Percentiles rank a stretch among this genome's conserved stretches.
Conservation (phyloP, 345 rosid genomes). For the Gossypium bickii region DNA sequence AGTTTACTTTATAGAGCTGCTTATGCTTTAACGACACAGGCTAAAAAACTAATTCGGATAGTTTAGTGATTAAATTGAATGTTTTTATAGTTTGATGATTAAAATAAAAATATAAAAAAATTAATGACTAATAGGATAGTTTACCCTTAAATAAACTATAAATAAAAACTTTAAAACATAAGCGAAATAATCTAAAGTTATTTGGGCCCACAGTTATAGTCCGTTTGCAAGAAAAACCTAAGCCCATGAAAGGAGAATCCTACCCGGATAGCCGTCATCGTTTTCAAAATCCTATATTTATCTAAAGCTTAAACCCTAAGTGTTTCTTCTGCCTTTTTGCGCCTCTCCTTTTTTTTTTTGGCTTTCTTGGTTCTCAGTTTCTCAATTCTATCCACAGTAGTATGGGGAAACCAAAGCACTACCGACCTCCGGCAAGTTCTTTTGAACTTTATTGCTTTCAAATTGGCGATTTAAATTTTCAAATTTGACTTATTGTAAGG, state of each 20-base stretch:
- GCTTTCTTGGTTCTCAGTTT: neutral
- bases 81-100: too few species aligned
- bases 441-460: neutral
- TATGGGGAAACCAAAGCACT: slow-evolving; percentile 66
- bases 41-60: too few species aligned
- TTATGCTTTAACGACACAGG: too few species aligned
- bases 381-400: neutral
- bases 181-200: neutral
- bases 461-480: neutral
- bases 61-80: too few species aligned
- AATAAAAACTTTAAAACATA: too few species aligned
- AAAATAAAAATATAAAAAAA: too few species aligned
- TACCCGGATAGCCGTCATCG: neutral
- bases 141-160: too few species aligned
- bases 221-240: neutral
- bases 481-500: neutral
- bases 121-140: too few species aligned
- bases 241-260: neutral
- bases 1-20: too few species aligned
- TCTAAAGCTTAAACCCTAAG: slow-evolving; percentile 35
- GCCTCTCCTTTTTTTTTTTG: neutral
- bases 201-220: neutral
- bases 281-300: neutral
- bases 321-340: neutral
- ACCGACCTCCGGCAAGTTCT: slow-evolving; percentile 71